Conservation (phyloP, 192 early-diverging fungal genomes). For the Coemansia biformis region DNA sequence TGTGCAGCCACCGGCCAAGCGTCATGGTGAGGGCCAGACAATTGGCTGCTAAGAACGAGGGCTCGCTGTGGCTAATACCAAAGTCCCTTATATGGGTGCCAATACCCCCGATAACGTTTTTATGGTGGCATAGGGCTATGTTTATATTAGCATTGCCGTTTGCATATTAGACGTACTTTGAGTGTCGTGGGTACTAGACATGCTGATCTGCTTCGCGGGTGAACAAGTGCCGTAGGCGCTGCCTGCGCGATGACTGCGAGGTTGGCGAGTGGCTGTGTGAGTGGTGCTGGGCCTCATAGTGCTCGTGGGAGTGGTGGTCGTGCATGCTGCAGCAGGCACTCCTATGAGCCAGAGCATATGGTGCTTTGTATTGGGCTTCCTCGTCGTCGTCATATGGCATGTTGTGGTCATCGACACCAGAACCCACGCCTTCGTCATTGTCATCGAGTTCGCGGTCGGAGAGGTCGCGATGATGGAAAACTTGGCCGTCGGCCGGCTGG, state of each 20-base stretch:
- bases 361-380: neutral
- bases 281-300: neutral
- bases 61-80: too few species aligned
- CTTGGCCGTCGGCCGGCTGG: neutral
- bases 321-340: neutral
- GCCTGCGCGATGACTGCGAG: constrained; percentile 14
- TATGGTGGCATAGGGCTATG: too few species aligned
- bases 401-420: neutral
- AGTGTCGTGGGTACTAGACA: neutral
- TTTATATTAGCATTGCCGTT: too few species aligned
- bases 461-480: neutral
- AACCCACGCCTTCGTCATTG: neutral
- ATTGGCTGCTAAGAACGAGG: too few species aligned
- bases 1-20: too few species aligned
- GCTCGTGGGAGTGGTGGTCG: neutral
- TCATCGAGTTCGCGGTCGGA: neutral
- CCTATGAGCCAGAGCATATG: neutral
- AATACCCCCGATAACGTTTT: too few species aligned
- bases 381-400: neutral
- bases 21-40: too few species aligned
- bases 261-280: neutral
- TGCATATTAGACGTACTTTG: too few species aligned
- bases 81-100: too few species aligned
- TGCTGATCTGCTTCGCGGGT: neutral
- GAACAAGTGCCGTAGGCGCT: constrained; percentile 18